Base-by-base conservation (phyloP, 768 basidiomycete species). In the Dacryopinax primogenitus region DNA sequence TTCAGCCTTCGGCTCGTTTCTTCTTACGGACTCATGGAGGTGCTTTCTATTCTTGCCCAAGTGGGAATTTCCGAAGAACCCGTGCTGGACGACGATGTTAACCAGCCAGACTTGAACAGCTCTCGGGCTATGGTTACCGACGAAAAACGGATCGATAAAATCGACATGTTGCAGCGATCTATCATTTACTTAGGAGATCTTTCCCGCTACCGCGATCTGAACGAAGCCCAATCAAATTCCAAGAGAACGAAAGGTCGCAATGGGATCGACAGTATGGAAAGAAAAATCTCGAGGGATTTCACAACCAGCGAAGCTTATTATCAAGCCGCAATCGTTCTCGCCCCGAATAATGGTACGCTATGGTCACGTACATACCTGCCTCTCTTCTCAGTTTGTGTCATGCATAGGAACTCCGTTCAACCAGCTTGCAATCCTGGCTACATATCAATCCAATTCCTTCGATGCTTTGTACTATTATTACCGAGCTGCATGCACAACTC, bases 121-220 rank as follows among this genome's bases (percentile, higher is more conserved):
- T 69, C 72, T 15, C 70, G 69, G 36, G 67, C 73, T 16, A 63
- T 70, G 15, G 83, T 68, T 80, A 79, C 71, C 82, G 80, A 66
- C 33, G 28, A 62, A 65, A 51, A 35, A 15, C 1, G 26, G 32
- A 11, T 35, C 62, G 7, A 79, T 66, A 82, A 85, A 65, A 77
- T 94, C n/a, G 82, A 84, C 11, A 84, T 90, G 45, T 76, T 93
- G 44, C 88, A 86, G 77, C 96, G 95, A 76, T 86, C 88, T 7
- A 78, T 99, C 64, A 85, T 97, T 21, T 95, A 89, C 73, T 81
- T 94, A 9, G 96, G 96, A 12, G 96, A 99, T 71, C 86, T 99
- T 61, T 90, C 92, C 66, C 82, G 96, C 41, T 99, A 99, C 76
- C 82, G 87, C 65, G 94, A 98, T 70, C 84, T 88, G 41, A 96